Percentiles rank a stretch among this genome's conserved stretches.
Conservation (phyloP, 768 basidiomycete genomes). For the Royoungia palumana region DNA sequence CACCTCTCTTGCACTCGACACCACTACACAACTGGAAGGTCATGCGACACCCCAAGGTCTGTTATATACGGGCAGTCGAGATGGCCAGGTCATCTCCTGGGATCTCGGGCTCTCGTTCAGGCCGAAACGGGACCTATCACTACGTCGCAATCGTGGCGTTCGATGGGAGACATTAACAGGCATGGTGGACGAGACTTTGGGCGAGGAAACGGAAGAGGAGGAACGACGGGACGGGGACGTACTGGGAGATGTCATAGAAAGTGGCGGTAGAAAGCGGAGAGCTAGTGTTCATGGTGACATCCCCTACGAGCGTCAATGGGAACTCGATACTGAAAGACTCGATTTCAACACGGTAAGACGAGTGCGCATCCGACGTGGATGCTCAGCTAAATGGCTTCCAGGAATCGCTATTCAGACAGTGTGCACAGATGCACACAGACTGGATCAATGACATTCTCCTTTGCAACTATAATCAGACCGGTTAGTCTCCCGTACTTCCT, state of each 20-base stretch:
- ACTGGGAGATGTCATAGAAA: conserved; percentile 64
- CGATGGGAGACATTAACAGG: conserved; percentile 84
- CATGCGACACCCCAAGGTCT: conserved; percentile 75
- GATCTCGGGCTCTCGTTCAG: conserved; percentile 70
- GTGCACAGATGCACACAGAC: conserved; percentile 84
- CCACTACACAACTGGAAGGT: conserved; percentile 72
- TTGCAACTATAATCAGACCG: conserved; percentile 88
- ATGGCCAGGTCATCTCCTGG: conserved; percentile 86
- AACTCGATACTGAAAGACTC: conserved; percentile 59
- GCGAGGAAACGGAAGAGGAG: conserved; percentile 64
- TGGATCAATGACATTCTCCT: conserved; percentile 96
- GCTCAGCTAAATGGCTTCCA: conserved; percentile 25
- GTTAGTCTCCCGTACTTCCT: conserved; percentile 37
- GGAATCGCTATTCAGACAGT: conserved; percentile 76
- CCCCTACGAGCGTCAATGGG: conserved; percentile 76
- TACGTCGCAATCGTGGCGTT: conserved; percentile 28
- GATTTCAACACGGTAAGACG: conserved; percentile 47
- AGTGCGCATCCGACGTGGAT: neutral
- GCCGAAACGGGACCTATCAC: conserved; percentile 34
- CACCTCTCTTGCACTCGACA: conserved; percentile 83
- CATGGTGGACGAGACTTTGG: conserved; percentile 68
- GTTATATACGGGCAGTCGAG: conserved; percentile 84
- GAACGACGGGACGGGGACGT: conserved; percentile 74
- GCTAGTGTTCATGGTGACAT: conserved; percentile 33
- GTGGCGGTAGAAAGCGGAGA: conserved; percentile 32